These are phyloP conservation scores for Periglandula ipomoeae DNA, from an alignment of 2,329 filamentous ascomycete genomes.

Conservation along the genomic window DNA sequence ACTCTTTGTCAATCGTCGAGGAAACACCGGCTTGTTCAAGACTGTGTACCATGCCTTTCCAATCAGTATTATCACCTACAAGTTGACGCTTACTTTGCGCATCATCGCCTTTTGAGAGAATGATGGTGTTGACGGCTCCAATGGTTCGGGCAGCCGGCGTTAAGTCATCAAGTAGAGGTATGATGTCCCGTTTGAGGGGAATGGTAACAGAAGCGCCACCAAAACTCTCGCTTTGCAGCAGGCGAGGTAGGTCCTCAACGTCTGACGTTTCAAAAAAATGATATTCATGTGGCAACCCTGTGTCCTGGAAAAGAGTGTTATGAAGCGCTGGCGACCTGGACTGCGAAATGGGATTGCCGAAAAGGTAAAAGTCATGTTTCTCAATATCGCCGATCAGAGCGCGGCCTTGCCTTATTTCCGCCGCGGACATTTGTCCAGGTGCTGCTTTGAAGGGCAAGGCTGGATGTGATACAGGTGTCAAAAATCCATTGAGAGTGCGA, in stretches of 20 bases:
- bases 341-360: conserved; percentile 73
- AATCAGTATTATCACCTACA: conserved; percentile 90
- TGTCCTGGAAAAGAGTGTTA: conserved; percentile 69
- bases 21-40: conserved; percentile 60
- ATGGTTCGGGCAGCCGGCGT: conserved; percentile 72
- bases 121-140: conserved; percentile 90
- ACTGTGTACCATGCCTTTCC: conserved; percentile 79
- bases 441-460: conserved; percentile 86
- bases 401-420: conserved; percentile 74
- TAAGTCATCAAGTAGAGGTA: conserved; percentile 69
- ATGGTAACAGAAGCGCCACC: conserved; percentile 95
- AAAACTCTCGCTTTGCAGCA: conserved; percentile 66
- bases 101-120: conserved; percentile 39
- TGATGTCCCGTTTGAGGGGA: conserved; percentile 83
- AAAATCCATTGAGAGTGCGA: conserved; percentile 80
- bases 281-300: conserved; percentile 82
- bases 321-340: conserved; percentile 85
- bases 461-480: conserved; percentile 90
- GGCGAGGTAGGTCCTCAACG: conserved; percentile 47
- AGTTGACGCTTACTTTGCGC: conserved; percentile 43
- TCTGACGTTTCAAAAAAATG: conserved; percentile 63
- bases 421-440: conserved; percentile 83
- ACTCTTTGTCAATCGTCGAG: conserved; percentile 21
- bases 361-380: conserved; percentile 71
- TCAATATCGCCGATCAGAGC: conserved; percentile 71